Conservation (phyloP, 139 green algal species). For the Zygnema circumcarinatum region DNA sequence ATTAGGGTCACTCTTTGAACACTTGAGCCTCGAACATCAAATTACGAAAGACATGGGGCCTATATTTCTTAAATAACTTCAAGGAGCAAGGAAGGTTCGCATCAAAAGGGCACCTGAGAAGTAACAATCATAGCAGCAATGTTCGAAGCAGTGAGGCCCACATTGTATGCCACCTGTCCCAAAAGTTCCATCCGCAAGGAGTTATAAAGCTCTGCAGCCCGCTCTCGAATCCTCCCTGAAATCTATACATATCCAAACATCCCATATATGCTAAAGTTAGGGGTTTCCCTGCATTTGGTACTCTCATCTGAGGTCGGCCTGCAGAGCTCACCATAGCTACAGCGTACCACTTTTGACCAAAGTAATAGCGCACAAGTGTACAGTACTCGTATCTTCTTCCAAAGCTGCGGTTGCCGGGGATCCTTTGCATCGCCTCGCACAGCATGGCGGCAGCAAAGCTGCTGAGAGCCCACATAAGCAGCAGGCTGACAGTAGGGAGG, state of each 20-base stretch:
- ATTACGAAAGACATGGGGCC: too few species aligned
- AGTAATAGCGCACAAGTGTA: constrained; percentile 48
- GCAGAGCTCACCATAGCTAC: neutral
- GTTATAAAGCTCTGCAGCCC: neutral
- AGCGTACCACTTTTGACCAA: constrained; percentile 41
- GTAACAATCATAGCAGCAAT: constrained; percentile 53
- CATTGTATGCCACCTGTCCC: constrained; percentile 33
- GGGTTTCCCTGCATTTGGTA: too few species aligned
- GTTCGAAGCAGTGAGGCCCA: constrained; percentile 27
- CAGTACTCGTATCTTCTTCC: constrained; percentile 45
- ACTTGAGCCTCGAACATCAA: too few species aligned
- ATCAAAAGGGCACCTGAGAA: constrained; percentile 49
- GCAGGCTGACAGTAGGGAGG: constrained; percentile 22
- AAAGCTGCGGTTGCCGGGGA: constrained; percentile 50
- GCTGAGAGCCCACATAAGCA: constrained; percentile 25
- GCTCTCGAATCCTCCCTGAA: too few species aligned
- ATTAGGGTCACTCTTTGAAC: neutral
- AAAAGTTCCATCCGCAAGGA: neutral
- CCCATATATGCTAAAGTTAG: too few species aligned
- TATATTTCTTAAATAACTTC: too few species aligned
- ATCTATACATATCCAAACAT: too few species aligned
- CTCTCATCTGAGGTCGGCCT: neutral
- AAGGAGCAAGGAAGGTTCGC: too few species aligned
- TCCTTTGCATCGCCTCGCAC: constrained; percentile 44
- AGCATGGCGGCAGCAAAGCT: constrained; percentile 46